Base-by-base conservation (phyloP, 2,329 filamentous ascomycete genomes). In the Fusarium xyrophilum region DNA sequence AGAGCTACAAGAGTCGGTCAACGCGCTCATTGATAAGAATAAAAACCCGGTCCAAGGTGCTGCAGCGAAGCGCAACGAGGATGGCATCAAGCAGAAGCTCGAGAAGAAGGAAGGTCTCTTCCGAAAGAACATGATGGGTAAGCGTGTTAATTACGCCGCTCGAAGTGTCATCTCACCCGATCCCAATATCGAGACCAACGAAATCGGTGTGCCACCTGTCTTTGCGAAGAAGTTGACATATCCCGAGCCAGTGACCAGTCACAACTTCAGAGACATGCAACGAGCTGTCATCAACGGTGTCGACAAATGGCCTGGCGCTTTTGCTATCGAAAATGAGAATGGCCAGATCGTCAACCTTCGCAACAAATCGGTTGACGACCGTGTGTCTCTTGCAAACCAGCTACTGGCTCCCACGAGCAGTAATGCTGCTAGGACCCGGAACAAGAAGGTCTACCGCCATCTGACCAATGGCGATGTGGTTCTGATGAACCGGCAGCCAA, bases 121-220 rank as follows among this genome's bases (percentile, higher is more conserved):
- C 84, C 87, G 96, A 74, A 98, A 97, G 84, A 97, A 99, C 80
- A 98, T 99, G 96, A 99, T 99, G 96, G 96, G 96, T 65, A 99
- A 99, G 84, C 93, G 96, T 83, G 96, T 99, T 81, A 98, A 99
- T 79, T 98, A 96, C 78, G 96, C 96, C 51, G 96, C 96, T 38
- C 91, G 96, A 78, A 97, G 92, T 85, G 96, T 99, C 78, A 99
- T 99, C 73, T 98, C 95, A 13, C 96, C 96, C 1, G 96, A 99
- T 76, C 96, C 96, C 5, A 99, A 98, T 76, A 97, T 99, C 74
- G 96, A 99, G 79, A 98, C 96, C 21, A 98, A 97, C 78, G 96
- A 99, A 80, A 98, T 99, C 70, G 96, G 96, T 78, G 95, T 99
- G 5, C 96, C 96, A 21, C 93, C 95, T n/a, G 96, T 98, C 17